Percentiles rank a stretch among this genome's conserved stretches.
phyloP scores from a whole-genome alignment of 75 land plant genomes.

The Pinus tabuliformis region DNA sequence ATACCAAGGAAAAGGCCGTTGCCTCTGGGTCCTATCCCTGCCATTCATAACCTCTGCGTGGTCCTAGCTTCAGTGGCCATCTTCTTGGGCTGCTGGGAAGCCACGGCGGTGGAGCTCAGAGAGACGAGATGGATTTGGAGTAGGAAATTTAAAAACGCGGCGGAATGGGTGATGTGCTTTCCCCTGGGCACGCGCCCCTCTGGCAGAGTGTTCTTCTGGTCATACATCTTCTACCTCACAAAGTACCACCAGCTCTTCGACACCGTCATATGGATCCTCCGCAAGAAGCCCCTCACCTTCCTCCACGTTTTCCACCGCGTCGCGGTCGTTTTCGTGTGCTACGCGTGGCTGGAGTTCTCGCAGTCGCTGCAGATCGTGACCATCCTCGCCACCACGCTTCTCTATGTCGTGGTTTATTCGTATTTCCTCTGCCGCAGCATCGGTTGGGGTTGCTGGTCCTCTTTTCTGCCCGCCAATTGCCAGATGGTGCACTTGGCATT shows the following conservation, averaged over 20 bases:
- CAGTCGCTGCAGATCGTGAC: conserved; percentile 39
- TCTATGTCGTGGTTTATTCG: conserved; percentile 48
- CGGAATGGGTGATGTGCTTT: conserved; percentile 27
- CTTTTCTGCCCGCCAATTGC: conserved; percentile 38
- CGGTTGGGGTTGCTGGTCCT: conserved; percentile 11
- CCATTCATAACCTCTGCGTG: conserved; percentile 60
- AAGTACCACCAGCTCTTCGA: conserved; percentile 40
- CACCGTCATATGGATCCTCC: conserved; percentile 21
- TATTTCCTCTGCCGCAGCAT: conserved; percentile 57
- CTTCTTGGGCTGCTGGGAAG: conserved; percentile 50
- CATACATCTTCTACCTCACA: conserved; percentile 44
- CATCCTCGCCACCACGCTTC: conserved; percentile 32
- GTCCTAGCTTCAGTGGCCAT: conserved; percentile 40
- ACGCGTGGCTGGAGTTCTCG: conserved; percentile 37
- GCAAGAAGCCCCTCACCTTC: conserved; percentile 24
- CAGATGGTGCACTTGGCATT: conserved; percentile 44
- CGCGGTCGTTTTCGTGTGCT: conserved; percentile 29
- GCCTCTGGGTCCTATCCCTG: conserved; percentile 73
- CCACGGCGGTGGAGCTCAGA: conserved; percentile 64
- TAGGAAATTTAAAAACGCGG: not conserved
- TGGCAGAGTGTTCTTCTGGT: conserved; percentile 49
- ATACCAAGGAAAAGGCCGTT: conserved; percentile 34
- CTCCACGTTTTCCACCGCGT: conserved; percentile 31
- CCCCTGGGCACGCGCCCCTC: conserved; percentile 30
- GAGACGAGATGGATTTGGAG: conserved; percentile 78